A percentile compares a stretch with the other conserved stretches of the same genome.
phyloP scores from a whole-genome alignment of 129 eudicot genomes.

The Flaveria linearis region DNA sequence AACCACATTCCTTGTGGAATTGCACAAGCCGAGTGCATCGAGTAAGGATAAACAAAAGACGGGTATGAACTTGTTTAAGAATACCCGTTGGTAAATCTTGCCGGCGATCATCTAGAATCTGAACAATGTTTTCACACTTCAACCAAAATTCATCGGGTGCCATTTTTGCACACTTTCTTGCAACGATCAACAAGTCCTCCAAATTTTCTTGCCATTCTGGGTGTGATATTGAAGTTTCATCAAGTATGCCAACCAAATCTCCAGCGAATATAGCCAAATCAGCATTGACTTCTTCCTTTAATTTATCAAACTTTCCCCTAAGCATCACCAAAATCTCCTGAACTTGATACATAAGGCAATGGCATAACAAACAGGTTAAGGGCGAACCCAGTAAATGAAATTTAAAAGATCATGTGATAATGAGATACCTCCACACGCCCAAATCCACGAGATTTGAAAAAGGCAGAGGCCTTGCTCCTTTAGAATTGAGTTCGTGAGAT shows the following conservation, averaged over 20 bases:
- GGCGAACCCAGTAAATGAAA: constrained; percentile 11
- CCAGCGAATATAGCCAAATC: constrained; percentile 87
- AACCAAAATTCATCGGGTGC: constrained; percentile 82
- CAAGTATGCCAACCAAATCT: constrained; percentile 74
- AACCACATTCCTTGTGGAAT: constrained; percentile 91
- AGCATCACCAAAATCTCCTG: constrained; percentile 90
- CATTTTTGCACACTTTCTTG: constrained; percentile 87
- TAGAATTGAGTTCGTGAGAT: constrained; percentile 85
- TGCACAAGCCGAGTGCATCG: constrained; percentile 98
- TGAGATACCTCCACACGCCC: constrained; percentile 82
- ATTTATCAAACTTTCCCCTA: constrained; percentile 75
- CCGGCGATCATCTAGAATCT: constrained; percentile 82
- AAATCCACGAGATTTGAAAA: constrained; percentile 81
- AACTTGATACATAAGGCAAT: constrained; percentile 30
- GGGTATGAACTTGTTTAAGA: constrained; percentile 83
- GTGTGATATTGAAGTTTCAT: constrained; percentile 60
- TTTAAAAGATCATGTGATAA: constrained; percentile 17
- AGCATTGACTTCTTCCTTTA: constrained; percentile 82
- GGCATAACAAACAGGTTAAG: constrained; percentile 28
- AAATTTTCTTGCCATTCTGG: constrained; percentile 75
- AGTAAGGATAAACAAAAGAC: constrained; percentile 83
- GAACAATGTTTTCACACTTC: constrained; percentile 88
- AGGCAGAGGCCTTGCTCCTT: constrained; percentile 86
- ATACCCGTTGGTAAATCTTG: constrained; percentile 92
- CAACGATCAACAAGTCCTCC: constrained; percentile 77